Percentiles rank a stretch among this genome's conserved stretches.
These are phyloP conservation scores for Trapa bicornis DNA, from an alignment of 345 rosid genomes.

Conservation along the genomic window DNA sequence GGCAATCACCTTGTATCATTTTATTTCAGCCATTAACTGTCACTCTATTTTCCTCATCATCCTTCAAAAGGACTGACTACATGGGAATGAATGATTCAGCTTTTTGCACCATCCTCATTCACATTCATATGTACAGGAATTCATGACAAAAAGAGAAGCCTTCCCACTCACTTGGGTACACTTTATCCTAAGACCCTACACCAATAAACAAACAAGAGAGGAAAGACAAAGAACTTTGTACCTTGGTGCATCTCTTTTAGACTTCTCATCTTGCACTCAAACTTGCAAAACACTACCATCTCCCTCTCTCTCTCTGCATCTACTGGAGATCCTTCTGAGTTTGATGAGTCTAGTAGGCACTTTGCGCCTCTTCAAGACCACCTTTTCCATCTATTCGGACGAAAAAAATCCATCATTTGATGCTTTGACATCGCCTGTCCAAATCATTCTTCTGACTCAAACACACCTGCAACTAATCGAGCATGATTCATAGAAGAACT, in stretches of 20 bases:
- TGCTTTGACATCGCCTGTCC: not conserved
- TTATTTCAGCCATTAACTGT: too few relatives aligned
- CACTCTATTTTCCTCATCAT: not conserved
- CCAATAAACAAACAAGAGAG: not conserved
- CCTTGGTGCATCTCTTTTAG: not conserved
- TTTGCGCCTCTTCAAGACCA: constrained; percentile 3
- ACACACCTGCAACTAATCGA: not conserved
- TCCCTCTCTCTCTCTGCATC: not conserved
- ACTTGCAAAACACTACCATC: not conserved
- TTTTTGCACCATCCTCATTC: not conserved
- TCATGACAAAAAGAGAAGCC: not conserved
- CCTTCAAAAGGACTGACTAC: not conserved
- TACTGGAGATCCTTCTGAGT: not conserved
- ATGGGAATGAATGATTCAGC: not conserved
- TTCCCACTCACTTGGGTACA: not conserved
- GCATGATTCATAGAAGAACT: not conserved
- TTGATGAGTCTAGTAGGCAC: not conserved
- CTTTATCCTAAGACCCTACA: not conserved
- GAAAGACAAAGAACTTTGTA: not conserved
- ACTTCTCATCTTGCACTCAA: not conserved
- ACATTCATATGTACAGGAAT: not conserved
- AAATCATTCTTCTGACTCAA: not conserved
- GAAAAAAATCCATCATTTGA: not conserved
- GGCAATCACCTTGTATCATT: too few relatives aligned
- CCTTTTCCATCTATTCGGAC: not conserved